A percentile compares a stretch with the other conserved stretches of the same genome.
These are phyloP conservation scores for Prototheca cutis DNA, from an alignment of 163 green algal species.

Conservation along the genomic window DNA sequence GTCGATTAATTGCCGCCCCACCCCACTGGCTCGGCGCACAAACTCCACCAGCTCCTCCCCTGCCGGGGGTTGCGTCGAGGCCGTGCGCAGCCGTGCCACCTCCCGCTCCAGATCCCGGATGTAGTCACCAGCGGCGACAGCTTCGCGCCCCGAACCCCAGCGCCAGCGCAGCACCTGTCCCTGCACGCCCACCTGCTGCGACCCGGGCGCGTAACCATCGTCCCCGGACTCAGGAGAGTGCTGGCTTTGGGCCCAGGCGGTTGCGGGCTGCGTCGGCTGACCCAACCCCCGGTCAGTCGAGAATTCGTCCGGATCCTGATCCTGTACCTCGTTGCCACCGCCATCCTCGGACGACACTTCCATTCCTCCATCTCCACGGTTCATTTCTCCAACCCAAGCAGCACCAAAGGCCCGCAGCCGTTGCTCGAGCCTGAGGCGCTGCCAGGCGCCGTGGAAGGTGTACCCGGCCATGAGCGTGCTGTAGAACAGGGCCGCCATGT, in stretches of 20 bases:
- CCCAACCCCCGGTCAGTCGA: neutral
- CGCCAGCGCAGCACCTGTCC: slow-evolving; percentile 83
- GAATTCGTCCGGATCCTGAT: neutral
- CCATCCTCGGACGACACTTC: neutral
- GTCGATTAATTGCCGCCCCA: no score
- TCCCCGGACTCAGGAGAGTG: neutral
- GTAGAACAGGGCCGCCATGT: neutral
- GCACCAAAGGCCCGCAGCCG: neutral
- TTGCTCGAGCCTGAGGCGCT: slow-evolving; percentile 34
- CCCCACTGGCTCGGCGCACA: slow-evolving; percentile 46
- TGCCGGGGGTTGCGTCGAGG: neutral
- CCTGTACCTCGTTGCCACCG: slow-evolving; percentile 1
- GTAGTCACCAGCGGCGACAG: slow-evolving; percentile 55
- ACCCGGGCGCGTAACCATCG: slow-evolving; percentile 7
- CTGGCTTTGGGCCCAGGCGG: neutral
- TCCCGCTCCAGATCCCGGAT: slow-evolving; percentile 76
- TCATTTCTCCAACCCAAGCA: no score
- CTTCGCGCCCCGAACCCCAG: slow-evolving; percentile 46
- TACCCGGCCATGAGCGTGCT: slow-evolving; percentile 1
- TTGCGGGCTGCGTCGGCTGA: neutral
- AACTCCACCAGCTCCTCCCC: slow-evolving; percentile 75
- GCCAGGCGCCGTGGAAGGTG: slow-evolving; percentile 72
- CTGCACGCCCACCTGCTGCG: slow-evolving; percentile 55
- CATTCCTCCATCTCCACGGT: no score
- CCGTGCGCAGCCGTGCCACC: slow-evolving; percentile 24